Evolutionary conservation across 208 protist species (phyloP).

Genomic region (Trichomonas gallinae): DNA sequence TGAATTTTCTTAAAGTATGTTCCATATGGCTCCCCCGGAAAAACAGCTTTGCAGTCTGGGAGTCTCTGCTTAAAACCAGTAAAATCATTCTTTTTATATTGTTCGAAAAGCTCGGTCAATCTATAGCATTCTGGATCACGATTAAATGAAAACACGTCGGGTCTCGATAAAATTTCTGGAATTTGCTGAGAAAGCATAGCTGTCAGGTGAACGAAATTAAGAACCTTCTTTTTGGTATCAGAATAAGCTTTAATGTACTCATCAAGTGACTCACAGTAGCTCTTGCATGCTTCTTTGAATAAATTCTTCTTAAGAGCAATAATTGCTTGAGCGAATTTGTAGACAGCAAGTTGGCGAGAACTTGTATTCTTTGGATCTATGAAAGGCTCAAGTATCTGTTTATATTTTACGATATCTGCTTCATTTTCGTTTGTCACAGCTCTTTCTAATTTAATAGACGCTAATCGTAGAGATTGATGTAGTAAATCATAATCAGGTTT

Average conservation of each 20-base stretch:
- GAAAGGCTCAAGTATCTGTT: not conserved
- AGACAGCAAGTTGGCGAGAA: not conserved
- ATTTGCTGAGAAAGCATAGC: not conserved
- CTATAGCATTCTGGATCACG: not conserved
- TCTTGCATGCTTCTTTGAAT: not conserved
- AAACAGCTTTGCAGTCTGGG: not conserved
- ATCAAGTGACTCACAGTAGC: not conserved
- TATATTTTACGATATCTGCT: not conserved
- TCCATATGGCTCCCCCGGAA: not conserved
- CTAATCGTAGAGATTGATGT: not conserved
- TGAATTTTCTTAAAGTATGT: not conserved
- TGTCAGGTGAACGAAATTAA: not conserved
- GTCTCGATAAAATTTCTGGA: not conserved
- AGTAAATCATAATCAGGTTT: not conserved
- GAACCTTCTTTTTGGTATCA: not conserved
- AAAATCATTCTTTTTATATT: not conserved
- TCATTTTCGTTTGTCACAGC: not conserved
- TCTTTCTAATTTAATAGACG: not conserved
- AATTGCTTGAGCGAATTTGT: not conserved
- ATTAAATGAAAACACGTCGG: not conserved
- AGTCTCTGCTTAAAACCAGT: not conserved
- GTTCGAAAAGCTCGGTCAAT: not conserved
- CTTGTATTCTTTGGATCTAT: not conserved
- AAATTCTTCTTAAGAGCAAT: not conserved
- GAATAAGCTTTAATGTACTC: not conserved